These are phyloP conservation scores for Hypoxylon rubiginosum DNA, from an alignment of 2,329 filamentous ascomycete species.

Conservation along the genomic window DNA sequence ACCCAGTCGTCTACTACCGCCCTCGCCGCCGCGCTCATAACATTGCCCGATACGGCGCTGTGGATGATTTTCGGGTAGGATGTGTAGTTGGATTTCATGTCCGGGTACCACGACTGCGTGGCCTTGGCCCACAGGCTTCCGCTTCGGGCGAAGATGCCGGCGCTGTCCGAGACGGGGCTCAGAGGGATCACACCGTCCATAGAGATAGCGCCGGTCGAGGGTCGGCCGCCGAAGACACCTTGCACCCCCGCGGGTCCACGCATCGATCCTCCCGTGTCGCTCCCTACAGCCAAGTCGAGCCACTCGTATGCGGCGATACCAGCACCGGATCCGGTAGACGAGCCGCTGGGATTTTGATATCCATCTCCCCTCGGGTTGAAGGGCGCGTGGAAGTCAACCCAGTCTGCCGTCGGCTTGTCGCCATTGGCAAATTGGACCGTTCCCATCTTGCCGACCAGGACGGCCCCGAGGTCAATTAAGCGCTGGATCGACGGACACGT, in stretches of 20 bases:
- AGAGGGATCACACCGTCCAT: neutral
- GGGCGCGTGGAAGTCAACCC: neutral
- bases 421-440: neutral
- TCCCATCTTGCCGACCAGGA: neutral
- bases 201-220: neutral
- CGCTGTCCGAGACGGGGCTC: neutral
- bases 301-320: neutral
- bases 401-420: neutral
- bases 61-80: neutral
- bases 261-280: neutral
- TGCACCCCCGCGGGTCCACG: neutral
- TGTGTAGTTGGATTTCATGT: conserved; percentile 3
- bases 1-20: conserved; percentile 10
- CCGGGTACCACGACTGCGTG: conserved; percentile 3
- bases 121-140: conserved; percentile 58
- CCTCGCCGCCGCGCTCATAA: conserved; percentile 38
- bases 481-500: neutral
- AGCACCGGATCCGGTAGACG: neutral
- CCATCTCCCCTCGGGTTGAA: neutral
- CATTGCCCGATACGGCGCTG: neutral
- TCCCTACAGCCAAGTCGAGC: neutral
- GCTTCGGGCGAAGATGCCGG: conserved; percentile 51
- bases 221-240: neutral
- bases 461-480: neutral
- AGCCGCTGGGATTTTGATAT: neutral